Evolutionary conservation across 2,329 filamentous ascomycete genomes (phyloP), one percentile per base, ranked within the genome.

Genomic region (Cercospora beticola): DNA sequence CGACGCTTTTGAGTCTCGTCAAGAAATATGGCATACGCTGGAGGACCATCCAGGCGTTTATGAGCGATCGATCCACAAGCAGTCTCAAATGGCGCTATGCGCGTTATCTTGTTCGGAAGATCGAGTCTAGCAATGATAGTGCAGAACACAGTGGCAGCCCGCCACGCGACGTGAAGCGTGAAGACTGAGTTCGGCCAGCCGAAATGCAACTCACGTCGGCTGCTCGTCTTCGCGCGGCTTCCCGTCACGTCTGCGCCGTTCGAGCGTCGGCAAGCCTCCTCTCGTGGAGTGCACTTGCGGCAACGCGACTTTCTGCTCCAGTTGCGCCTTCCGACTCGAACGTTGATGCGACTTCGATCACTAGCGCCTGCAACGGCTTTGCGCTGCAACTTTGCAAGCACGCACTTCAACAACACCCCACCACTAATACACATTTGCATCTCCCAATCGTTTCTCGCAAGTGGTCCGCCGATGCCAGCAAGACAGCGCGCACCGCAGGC

Each of bases 391-490:
- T 52, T 52, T 23, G 8, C 21, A n/a, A 52, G 46, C 21, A 52
- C 46, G 46, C 46, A 2, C 46, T 23, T 8, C 4, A 26, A 3
- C 46, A 52, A 52, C 46, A 23, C 46, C 10, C 43, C 43, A 49
- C 43, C 43, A 21, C 9, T 5, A 0, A 3, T 8, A 16, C 36
- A 43, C 2, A n/a, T 43, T n/a, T n/a, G 36, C 36, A n/a, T 43
- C 36, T 43, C 36, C 6, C 36, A 43, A 43, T n/a, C 36, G 6
- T 2, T 4, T 21, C 10, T 23, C 10, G 46, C 18, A 12, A 6
- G 3, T 5, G 8, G 40, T 33, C 33, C 33, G 62, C 43, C 18
- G 59, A 68, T 67, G 46, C 64, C 67, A 58, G 33, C 69, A 54
- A 59, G 58, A 59, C 63, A 40, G 28, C 33, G 23, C 46, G 65